Evolutionary conservation across 2,329 filamentous ascomycete genomes (phyloP).

Genomic region (Echinosphaeria canescens): DNA sequence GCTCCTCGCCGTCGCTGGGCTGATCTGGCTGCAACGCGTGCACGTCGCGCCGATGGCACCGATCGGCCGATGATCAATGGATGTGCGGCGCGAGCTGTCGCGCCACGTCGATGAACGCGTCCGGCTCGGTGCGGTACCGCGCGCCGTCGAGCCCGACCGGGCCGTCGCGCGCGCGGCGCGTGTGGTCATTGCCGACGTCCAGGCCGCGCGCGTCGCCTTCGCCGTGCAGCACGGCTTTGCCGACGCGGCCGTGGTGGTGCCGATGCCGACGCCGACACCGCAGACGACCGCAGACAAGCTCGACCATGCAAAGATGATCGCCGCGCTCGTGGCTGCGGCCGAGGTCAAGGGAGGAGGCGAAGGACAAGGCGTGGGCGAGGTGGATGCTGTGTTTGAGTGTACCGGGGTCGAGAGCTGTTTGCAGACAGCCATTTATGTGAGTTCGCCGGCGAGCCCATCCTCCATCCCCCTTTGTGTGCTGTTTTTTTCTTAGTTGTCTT

Average conservation of each 20-base stretch:
- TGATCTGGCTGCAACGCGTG: no score
- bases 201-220: constrained; percentile 32
- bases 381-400: constrained; percentile 53
- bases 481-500: constrained; percentile 1
- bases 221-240: constrained; percentile 32
- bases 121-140: no score
- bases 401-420: constrained; percentile 60
- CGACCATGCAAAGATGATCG: constrained; percentile 19
- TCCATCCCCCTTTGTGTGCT: not conserved
- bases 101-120: no score
- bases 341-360: no score
- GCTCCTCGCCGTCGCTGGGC: no score
- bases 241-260: constrained; percentile 26
- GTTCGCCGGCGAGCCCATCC: constrained; percentile 5
- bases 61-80: no score
- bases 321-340: constrained; percentile 17
- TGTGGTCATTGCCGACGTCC: constrained; percentile 32
- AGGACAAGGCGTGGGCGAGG: constrained; percentile 32
- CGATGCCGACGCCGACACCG: constrained; percentile 21
- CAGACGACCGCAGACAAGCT: constrained; percentile 26
- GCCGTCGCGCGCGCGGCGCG: constrained; percentile 30
- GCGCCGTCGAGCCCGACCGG: no score
- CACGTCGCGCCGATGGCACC: no score
- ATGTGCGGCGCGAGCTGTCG: no score
- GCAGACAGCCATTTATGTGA: constrained; percentile 49